These are phyloP conservation scores for Trapa incisa DNA, from an alignment of 345 rosid species.

Conservation along the genomic window DNA sequence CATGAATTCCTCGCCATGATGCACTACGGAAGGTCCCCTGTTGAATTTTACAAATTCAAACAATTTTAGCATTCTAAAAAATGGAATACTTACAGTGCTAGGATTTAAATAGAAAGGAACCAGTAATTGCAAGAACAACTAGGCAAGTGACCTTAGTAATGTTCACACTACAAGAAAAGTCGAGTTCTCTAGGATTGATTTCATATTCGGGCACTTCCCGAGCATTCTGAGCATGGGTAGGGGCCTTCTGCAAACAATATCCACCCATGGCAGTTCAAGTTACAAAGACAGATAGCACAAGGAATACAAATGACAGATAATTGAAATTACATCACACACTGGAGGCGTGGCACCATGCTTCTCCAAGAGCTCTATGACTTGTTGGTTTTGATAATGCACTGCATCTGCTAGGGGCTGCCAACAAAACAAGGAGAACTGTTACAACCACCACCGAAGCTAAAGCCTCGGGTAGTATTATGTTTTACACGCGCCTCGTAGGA, in stretches of 20 bases:
- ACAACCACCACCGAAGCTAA: conserved; percentile 20
- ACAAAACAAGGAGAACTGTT: not conserved
- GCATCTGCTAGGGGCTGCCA: conserved; percentile 86
- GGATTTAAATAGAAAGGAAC: too few species aligned
- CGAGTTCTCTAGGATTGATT: conserved; percentile 63
- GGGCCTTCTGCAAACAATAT: conserved; percentile 36
- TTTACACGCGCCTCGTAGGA: too few species aligned
- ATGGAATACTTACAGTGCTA: not conserved
- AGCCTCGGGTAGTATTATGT: too few species aligned
- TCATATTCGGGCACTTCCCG: conserved; percentile 79
- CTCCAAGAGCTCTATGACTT: conserved; percentile 66
- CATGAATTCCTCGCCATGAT: conserved; percentile 71
- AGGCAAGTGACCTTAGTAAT: conserved; percentile 52
- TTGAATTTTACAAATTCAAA: not conserved
- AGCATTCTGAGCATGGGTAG: conserved; percentile 58
- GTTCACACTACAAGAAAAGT: conserved; percentile 51
- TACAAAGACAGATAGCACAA: not conserved
- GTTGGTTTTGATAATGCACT: conserved; percentile 51
- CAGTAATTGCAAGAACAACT: not conserved
- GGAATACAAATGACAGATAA: not conserved
- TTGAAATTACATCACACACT: conserved; percentile 23
- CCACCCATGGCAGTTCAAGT: not conserved
- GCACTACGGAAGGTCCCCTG: conserved; percentile 80
- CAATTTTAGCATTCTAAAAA: not conserved
- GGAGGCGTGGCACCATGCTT: conserved; percentile 58